These are phyloP conservation scores for Allium fistulosum DNA, from an alignment of 106 monocot species.

Conservation along the genomic window DNA sequence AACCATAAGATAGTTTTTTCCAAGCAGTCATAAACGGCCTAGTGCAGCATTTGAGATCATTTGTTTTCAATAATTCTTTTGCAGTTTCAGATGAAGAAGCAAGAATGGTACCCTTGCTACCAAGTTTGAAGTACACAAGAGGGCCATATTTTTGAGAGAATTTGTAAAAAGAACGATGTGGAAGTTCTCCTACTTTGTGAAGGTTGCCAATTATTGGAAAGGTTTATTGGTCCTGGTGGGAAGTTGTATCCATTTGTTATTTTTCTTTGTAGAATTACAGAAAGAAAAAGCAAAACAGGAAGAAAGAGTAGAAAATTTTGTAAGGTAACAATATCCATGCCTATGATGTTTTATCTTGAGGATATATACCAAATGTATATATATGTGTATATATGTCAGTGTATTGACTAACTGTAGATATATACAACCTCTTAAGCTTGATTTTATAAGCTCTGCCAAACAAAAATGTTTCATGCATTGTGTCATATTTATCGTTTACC, in stretches of 20 bases:
- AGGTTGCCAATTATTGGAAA: slow-evolving; percentile 2
- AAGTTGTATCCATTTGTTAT: background rate
- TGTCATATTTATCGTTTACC: no score
- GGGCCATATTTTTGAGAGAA: background rate
- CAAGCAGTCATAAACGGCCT: no score
- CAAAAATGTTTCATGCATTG: no score
- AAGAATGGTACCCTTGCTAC: background rate
- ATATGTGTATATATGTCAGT: no score
- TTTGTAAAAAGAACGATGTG: background rate
- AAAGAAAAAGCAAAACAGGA: background rate
- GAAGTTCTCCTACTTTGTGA: background rate
- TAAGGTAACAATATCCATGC: background rate
- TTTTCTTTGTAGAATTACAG: background rate
- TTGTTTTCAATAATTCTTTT: no score
- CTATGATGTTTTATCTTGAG: no score
- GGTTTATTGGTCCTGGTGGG: slow-evolving; percentile 5
- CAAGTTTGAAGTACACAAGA: background rate
- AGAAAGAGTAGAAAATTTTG: background rate
- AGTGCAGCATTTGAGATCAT: no score
- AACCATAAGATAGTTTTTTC: background rate
- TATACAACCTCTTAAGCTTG: no score
- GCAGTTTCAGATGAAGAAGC: no score
- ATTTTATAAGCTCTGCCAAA: no score
- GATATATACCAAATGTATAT: no score
- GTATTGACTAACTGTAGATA: no score